These are phyloP conservation scores for Lodderomyces metapsilosis DNA, from an alignment of 1,139 yeast genomes.

Conservation along the genomic window DNA sequence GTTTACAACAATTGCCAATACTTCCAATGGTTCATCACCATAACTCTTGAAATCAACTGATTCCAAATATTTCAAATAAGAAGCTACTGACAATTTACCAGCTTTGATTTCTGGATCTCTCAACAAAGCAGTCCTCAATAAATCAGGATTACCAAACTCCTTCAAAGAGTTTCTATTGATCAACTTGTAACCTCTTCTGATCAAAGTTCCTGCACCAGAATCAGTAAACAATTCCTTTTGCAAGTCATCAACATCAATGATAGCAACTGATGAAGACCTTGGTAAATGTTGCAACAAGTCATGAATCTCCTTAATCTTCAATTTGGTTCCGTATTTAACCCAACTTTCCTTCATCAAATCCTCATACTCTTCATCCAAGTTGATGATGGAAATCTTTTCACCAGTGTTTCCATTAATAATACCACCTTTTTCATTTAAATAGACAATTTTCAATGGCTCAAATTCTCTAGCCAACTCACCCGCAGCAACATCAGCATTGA, in stretches of 20 bases:
- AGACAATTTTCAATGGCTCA: conserved; percentile 94
- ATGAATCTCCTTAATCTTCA: conserved; percentile 93
- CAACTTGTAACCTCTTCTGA: conserved; percentile 94
- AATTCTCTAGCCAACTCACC: conserved; percentile 96
- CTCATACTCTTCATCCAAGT: conserved; percentile 94
- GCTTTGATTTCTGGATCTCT: conserved; percentile 74
- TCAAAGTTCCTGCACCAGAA: conserved; percentile 98
- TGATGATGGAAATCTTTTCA: conserved; percentile 85
- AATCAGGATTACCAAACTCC: conserved; percentile 76
- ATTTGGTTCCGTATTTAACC: conserved; percentile 98
- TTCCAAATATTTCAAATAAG: conserved; percentile 75
- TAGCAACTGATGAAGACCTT: conserved; percentile 95
- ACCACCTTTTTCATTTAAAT: conserved; percentile 96
- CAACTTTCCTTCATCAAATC: conserved; percentile 87
- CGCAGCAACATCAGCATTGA: conserved; percentile 98
- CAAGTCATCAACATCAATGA: conserved; percentile 88
- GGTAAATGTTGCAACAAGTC: conserved; percentile 92
- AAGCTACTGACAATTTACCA: conserved; percentile 74
- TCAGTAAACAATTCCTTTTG: conserved; percentile 98
- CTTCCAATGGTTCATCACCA: conserved; percentile 96
- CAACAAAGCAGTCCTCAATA: conserved; percentile 70
- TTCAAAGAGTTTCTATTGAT: conserved; percentile 64
- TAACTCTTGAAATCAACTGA: conserved; percentile 67
- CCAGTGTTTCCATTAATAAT: conserved; percentile 89
- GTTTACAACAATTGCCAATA: conserved; percentile 74